Evolutionary conservation across 2,329 filamentous ascomycete species (phyloP), one percentile per base, ranked within the genome.

Genomic region (Lasiodiplodia citricola): DNA sequence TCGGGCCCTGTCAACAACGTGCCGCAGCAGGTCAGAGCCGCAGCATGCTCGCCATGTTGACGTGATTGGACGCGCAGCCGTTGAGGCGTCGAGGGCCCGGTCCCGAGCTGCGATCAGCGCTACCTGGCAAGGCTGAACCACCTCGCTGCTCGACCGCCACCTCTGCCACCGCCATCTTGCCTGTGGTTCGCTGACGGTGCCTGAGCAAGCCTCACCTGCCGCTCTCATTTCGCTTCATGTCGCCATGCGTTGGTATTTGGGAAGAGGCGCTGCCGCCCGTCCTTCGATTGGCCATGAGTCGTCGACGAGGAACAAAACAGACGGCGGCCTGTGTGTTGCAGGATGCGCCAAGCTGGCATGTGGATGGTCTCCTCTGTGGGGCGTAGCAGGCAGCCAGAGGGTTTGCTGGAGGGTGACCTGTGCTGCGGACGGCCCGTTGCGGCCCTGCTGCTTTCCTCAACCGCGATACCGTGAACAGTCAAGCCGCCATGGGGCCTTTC

Each of bases 371-470:
- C 47, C 60, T 64, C 60, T 64, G 60, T 64, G 60, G 60, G 60
- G 60, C 60, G 55, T 23, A 21, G 47, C 37, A 64, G 44, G 47
- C 60, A 52, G 44, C 31, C 21, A 47, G 47, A n/a, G n/a, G 18
- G 44, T 47, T 47, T 47, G 14, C 44, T 21, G 44, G 18, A 47
- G n/a, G 44, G 44, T 52, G 41, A 50, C 47, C 60, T 47, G 60
- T 64, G 60, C 60, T 64, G 60, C 60, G 60, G 60, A 64, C 60
- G 60, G 60, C 44, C 60, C 60, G 60, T 63, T 63, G 58, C 58
- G 58, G 58, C 60, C 41, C 41, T 62, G 57, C 28, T 38, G 31
- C 16, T 35, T 41, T 31, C 47, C 44, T 63, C 58, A 50, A 63
- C 58, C 44, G 18, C 58, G 51, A 21, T 25, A 8, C 28, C n/a